phyloP scores from a whole-genome alignment of 2,329 filamentous ascomycete genomes.

The Colletotrichum spinosum region DNA sequence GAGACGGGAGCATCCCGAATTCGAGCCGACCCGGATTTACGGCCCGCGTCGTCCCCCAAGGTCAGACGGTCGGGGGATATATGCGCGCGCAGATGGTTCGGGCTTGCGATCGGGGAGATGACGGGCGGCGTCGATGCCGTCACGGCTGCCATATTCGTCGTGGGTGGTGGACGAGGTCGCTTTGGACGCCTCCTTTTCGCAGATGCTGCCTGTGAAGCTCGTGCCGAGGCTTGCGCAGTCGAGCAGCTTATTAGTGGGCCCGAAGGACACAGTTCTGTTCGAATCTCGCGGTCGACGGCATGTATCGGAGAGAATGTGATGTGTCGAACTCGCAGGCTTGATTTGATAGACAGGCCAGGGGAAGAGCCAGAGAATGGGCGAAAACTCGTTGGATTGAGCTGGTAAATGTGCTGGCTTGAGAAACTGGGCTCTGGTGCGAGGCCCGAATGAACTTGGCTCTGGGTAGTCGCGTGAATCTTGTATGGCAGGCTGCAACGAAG shows the following conservation, averaged over 20 bases:
- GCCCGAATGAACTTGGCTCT: not conserved
- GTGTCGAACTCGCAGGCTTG: too few species aligned
- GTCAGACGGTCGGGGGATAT: conserved; percentile 47
- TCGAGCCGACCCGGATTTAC: conserved; percentile 54
- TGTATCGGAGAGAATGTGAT: too few species aligned
- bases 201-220: not conserved
- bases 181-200: not conserved
- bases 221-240: not conserved
- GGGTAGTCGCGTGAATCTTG: conserved; percentile 5
- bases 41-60: conserved; percentile 46
- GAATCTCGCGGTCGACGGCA: too few species aligned
- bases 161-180: not conserved
- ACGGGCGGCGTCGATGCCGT: conserved; percentile 45
- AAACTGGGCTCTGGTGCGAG: not conserved
- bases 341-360: not conserved
- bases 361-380: too few species aligned
- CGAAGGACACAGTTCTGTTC: not conserved
- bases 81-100: conserved; percentile 43
- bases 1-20: conserved; percentile 66
- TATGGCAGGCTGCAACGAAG: conserved; percentile 18
- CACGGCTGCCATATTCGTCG: conserved; percentile 32
- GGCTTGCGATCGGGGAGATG: conserved; percentile 43
- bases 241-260: not conserved
- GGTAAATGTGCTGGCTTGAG: too few species aligned
- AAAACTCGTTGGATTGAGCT: too few species aligned